phyloP scores from a whole-genome alignment of 2,329 filamentous ascomycete genomes.

The Nemania bipapillata region DNA sequence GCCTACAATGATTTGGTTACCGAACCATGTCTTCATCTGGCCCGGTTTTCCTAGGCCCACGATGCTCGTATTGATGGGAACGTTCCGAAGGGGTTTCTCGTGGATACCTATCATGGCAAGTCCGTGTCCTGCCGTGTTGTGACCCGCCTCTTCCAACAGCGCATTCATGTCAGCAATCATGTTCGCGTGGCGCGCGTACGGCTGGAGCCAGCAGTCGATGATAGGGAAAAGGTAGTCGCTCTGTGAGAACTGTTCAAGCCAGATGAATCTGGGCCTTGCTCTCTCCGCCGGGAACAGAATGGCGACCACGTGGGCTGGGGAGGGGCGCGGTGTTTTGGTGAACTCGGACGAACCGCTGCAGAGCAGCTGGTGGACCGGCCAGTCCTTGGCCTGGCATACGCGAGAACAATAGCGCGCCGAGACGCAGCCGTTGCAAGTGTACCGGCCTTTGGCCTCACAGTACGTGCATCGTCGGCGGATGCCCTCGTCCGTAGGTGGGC shows the following conservation, averaged over 20 bases:
- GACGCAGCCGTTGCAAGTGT: constrained; percentile 25
- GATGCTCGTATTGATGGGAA: constrained; percentile 30
- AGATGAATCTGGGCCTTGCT: constrained; percentile 20
- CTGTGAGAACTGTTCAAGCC: constrained; percentile 21
- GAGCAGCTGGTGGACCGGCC: constrained; percentile 28
- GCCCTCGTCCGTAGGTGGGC: constrained; percentile 2
- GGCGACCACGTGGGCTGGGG: constrained; percentile 20
- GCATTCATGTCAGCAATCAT: constrained; percentile 16
- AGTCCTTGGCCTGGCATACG: constrained; percentile 30
- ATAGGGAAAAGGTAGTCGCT: constrained; percentile 7
- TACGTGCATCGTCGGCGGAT: constrained; percentile 30
- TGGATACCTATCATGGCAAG: constrained; percentile 14
- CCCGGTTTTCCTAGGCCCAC: constrained; percentile 30
- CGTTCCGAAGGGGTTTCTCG: not conserved
- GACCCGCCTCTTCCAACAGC: constrained; percentile 8
- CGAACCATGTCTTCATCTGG: constrained; percentile 31
- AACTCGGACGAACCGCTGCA: constrained; percentile 23
- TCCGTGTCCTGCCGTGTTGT: constrained; percentile 18
- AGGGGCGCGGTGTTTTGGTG: constrained; percentile 23
- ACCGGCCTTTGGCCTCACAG: constrained; percentile 28
- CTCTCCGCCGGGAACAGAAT: constrained; percentile 29
- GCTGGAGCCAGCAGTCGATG: constrained; percentile 20
- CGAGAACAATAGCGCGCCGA: constrained; percentile 32
- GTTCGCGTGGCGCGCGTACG: constrained; percentile 1
- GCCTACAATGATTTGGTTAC: constrained; percentile 22